Evolutionary conservation across 345 rosid genomes (phyloP).

Genomic region (Eucalyptus sp.): DNA sequence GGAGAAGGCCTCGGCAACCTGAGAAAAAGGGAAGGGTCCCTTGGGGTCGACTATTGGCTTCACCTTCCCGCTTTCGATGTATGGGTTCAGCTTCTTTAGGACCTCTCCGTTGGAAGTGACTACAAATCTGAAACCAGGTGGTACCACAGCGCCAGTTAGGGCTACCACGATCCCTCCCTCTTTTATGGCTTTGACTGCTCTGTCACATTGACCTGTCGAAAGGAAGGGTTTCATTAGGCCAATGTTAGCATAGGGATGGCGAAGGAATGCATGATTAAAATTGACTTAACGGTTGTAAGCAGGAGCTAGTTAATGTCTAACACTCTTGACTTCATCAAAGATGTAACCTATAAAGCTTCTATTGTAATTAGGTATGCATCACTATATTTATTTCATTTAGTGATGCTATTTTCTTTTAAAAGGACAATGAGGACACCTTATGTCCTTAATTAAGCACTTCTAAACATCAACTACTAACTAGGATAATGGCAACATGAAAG

Average conservation of each 20-base stretch:
- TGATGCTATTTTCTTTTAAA: neutral
- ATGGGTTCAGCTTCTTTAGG: constrained; percentile 78
- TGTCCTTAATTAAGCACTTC: neutral
- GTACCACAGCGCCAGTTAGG: constrained; percentile 81
- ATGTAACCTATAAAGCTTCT: neutral
- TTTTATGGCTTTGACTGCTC: constrained; percentile 73
- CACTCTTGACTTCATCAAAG: neutral
- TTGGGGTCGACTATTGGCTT: constrained; percentile 80
- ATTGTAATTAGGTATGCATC: neutral
- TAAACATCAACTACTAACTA: neutral
- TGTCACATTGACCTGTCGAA: constrained; percentile 76
- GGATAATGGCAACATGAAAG: neutral
- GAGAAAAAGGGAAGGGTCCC: constrained; percentile 70
- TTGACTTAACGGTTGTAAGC: neutral
- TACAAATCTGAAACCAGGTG: constrained; percentile 89
- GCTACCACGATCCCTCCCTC: constrained; percentile 94
- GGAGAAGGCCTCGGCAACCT: constrained; percentile 61
- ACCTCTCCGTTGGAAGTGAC: constrained; percentile 76
- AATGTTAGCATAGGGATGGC: neutral
- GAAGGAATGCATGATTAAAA: neutral
- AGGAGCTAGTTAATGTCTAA: neutral
- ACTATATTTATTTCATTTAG: neutral
- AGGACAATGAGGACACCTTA: neutral
- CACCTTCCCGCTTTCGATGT: constrained; percentile 71
- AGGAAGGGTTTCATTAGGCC: neutral